A percentile compares a stretch with the other conserved stretches of the same genome.
phyloP scores from a whole-genome alignment of 2,329 filamentous ascomycete species.

The Fonsecaea nubica region DNA sequence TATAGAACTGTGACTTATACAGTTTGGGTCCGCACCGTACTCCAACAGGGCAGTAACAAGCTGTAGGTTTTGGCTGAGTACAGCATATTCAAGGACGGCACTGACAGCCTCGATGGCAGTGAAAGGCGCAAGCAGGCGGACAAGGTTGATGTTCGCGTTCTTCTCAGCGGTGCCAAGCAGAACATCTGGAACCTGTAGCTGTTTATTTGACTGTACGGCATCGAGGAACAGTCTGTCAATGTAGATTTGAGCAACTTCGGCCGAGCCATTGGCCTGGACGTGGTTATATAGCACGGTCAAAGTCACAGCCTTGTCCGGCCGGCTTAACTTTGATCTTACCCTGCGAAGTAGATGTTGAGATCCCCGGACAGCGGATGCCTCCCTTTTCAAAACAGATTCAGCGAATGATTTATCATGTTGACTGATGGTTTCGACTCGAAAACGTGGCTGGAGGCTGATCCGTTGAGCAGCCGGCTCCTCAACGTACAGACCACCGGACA shows the following conservation, averaged over 20 bases:
- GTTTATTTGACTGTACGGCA: slow-evolving; percentile 8
- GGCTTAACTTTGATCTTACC: slow-evolving; percentile 19
- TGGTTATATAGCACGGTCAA: slow-evolving; percentile 19
- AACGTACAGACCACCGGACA: slow-evolving; percentile 8
- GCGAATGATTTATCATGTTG: slow-evolving; percentile 24
- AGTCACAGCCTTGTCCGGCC: slow-evolving; percentile 21
- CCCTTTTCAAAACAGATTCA: slow-evolving; percentile 19
- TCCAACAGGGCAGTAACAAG: slow-evolving; percentile 14
- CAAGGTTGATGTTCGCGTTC: slow-evolving; percentile 19
- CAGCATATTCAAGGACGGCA: slow-evolving; percentile 12
- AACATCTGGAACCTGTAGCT: slow-evolving; percentile 7
- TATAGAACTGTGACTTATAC: neutral
- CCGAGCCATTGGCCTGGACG: slow-evolving; percentile 19
- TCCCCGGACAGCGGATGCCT: slow-evolving; percentile 13
- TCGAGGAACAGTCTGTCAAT: slow-evolving; percentile 19
- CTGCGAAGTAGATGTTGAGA: slow-evolving; percentile 23
- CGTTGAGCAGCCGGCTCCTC: slow-evolving; percentile 12
- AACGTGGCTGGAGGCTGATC: slow-evolving; percentile 22
- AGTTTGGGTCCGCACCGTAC: slow-evolving; percentile 20
- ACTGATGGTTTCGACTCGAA: slow-evolving; percentile 19
- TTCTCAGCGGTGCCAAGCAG: slow-evolving; percentile 10
- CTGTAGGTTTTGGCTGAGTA: neutral
- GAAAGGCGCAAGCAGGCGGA: slow-evolving; percentile 17
- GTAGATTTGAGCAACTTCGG: slow-evolving; percentile 24
- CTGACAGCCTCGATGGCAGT: slow-evolving; percentile 12